A percentile compares a stretch with the other conserved stretches of the same genome.
Conservation (phyloP, 2,329 filamentous ascomycete genomes). For the Didymella glomerata region DNA sequence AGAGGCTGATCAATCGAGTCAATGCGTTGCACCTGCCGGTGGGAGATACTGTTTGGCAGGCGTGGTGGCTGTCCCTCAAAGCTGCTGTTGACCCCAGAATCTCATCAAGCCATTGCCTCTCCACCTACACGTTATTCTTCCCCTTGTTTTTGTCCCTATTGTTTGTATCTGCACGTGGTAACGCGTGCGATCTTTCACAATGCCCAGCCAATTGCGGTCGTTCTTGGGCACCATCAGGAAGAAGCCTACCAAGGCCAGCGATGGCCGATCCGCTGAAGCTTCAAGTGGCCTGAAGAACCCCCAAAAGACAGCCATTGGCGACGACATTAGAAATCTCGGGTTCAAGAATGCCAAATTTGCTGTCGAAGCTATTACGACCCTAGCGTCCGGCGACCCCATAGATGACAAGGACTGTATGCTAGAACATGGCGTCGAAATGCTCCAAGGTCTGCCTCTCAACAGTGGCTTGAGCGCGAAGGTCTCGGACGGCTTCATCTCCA, state of each 20-base stretch:
- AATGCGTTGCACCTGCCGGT: constrained; percentile 5
- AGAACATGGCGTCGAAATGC: constrained; percentile 62
- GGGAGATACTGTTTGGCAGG: not conserved
- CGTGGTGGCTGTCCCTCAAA: constrained; percentile 12
- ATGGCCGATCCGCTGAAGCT: constrained; percentile 54
- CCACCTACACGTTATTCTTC: constrained; percentile 1
- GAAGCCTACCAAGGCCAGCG: constrained; percentile 58
- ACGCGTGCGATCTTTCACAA: constrained; percentile 22
- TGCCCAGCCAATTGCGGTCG: constrained; percentile 52
- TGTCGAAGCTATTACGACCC: constrained; percentile 68
- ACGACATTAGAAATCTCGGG: constrained; percentile 67
- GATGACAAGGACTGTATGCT: constrained; percentile 64
- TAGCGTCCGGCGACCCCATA: constrained; percentile 69
- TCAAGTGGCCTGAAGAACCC: constrained; percentile 31
- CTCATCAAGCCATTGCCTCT: not conserved
- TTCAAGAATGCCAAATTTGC: constrained; percentile 53
- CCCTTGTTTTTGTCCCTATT: not conserved
- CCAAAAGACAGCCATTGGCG: constrained; percentile 41
- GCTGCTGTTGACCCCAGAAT: constrained; percentile 2
- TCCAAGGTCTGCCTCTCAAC: constrained; percentile 60
- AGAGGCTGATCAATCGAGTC: constrained; percentile 1
- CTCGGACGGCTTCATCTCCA: constrained; percentile 61
- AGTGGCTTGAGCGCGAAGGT: constrained; percentile 59
- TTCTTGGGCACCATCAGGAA: constrained; percentile 57
- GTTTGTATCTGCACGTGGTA: constrained; percentile 6